Conservation (phyloP, 2,329 filamentous ascomycete species). For the Orbilia quercus region DNA sequence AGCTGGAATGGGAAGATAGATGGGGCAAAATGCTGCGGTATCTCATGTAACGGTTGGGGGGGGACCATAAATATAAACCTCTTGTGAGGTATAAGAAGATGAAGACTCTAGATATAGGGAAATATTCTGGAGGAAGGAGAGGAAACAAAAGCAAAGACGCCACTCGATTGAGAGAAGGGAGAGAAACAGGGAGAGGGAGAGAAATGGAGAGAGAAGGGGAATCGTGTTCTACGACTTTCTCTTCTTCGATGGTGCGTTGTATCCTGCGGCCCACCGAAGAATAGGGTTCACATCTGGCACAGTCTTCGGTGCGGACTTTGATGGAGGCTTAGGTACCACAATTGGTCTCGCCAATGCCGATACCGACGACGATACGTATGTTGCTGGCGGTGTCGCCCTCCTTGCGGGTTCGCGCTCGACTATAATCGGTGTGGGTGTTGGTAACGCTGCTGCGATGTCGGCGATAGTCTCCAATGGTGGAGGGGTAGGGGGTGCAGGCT, state of each 20-base stretch:
- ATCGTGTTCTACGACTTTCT: constrained; percentile 8
- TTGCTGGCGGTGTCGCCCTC: no score
- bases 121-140: constrained; percentile 1
- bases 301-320: constrained; percentile 55
- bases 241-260: constrained; percentile 57
- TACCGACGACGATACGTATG: no score
- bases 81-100: constrained; percentile 36
- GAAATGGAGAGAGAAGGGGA: not conserved
- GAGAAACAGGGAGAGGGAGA: not conserved
- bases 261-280: constrained; percentile 60
- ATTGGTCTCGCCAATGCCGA: no score
- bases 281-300: constrained; percentile 56
- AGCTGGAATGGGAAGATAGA: constrained; percentile 1
- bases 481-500: constrained; percentile 44
- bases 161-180: constrained; percentile 22
- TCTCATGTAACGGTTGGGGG: constrained; percentile 36
- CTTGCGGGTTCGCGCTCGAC: constrained; percentile 47
- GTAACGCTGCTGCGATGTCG: constrained; percentile 31
- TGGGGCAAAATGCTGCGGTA: constrained; percentile 45
- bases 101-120: constrained; percentile 42
- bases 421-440: constrained; percentile 25
- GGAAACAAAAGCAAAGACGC: constrained; percentile 35
- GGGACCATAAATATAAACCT: constrained; percentile 27
- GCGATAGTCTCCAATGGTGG: constrained; percentile 44
- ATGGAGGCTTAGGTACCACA: constrained; percentile 55